Evolutionary conservation across 2,329 filamentous ascomycete species (phyloP).

Genomic region (Eutypella sp.): DNA sequence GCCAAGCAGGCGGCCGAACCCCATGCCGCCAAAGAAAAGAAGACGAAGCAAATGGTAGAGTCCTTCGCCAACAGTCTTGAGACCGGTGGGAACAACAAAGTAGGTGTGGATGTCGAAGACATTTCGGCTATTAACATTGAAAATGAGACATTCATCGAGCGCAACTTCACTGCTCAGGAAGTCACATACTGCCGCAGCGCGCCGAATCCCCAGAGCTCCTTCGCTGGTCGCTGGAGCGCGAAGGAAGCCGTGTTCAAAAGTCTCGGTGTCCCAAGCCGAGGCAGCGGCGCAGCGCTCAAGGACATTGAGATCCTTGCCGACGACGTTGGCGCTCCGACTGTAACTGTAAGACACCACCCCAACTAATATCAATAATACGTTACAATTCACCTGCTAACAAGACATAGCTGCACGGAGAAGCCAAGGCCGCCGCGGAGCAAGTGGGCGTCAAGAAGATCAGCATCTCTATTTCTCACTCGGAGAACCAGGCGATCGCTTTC

Average conservation of each 20-base stretch:
- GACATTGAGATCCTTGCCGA: constrained; percentile 90
- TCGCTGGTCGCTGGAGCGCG: constrained; percentile 92
- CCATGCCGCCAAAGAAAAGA: constrained; percentile 44
- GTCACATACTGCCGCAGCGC: constrained; percentile 81
- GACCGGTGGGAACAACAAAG: constrained; percentile 57
- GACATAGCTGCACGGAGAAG: constrained; percentile 75
- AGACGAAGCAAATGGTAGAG: constrained; percentile 72
- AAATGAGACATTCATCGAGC: constrained; percentile 89
- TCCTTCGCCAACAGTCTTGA: constrained; percentile 62
- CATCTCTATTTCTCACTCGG: constrained; percentile 94
- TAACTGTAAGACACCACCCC: constrained; percentile 86
- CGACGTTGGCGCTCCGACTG: constrained; percentile 75
- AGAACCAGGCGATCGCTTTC: constrained; percentile 89
- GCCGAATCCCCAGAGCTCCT: constrained; percentile 78
- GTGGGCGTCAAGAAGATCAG: constrained; percentile 84
- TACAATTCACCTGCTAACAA: constrained; percentile 31
- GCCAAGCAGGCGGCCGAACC: constrained; percentile 57
- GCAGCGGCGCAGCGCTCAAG: constrained; percentile 82
- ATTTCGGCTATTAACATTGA: constrained; percentile 83
- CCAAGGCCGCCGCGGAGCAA: constrained; percentile 75
- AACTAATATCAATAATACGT: too few species aligned
- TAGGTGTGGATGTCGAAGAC: constrained; percentile 92
- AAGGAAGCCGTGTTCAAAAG: constrained; percentile 99
- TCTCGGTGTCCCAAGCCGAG: constrained; percentile 78
- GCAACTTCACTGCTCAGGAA: constrained; percentile 86